These are phyloP conservation scores for Eucalyptus decipiens DNA, from an alignment of 345 rosid species.

Conservation along the genomic window DNA sequence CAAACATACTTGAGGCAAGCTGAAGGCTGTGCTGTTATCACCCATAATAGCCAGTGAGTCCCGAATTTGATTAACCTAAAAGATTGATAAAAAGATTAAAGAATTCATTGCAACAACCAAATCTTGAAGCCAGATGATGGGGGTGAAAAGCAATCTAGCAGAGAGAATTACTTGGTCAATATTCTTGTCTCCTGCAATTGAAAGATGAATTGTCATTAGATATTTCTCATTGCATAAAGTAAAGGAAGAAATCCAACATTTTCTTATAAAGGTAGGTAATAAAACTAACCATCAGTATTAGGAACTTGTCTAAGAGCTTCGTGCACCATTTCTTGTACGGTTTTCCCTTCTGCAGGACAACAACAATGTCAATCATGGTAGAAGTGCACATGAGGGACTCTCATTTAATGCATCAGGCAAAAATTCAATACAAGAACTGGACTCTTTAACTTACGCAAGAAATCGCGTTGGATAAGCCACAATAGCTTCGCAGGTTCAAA, in stretches of 20 bases:
- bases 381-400: neutral
- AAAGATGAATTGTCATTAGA: neutral
- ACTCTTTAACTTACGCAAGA: conserved; percentile 63
- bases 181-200: conserved; percentile 78
- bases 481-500: conserved; percentile 93
- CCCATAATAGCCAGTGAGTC: conserved; percentile 95
- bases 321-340: conserved; percentile 94
- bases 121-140: neutral
- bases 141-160: neutral
- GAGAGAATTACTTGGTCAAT: conserved; percentile 58
- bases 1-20: conserved; percentile 84
- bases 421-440: neutral
- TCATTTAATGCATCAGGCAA: neutral
- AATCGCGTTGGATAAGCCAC: conserved; percentile 99
- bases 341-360: conserved; percentile 72
- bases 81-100: neutral
- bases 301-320: conserved; percentile 91
- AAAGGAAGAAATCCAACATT: neutral
- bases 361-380: neutral
- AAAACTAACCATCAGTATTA: conserved; percentile 57
- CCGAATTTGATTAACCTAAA: conserved; percentile 89
- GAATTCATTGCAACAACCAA: neutral
- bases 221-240: neutral
- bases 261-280: neutral
- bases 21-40: conserved; percentile 95